Base-by-base conservation (phyloP, 106 monocot species). In the Dendrobium catenatum region DNA sequence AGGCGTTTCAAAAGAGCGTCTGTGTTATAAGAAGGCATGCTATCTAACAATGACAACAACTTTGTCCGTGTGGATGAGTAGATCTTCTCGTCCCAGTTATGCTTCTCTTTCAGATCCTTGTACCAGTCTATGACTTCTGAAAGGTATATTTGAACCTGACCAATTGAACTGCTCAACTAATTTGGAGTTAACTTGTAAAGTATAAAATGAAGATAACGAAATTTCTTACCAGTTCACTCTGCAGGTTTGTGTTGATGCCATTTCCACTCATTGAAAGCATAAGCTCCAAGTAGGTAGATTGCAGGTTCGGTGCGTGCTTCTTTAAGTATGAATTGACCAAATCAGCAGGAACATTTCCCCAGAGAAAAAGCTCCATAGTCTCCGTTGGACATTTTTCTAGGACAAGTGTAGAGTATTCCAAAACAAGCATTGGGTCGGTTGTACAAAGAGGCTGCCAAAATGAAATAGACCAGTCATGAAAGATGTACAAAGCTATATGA, bases 311-410 rank as follows among this genome's bases (percentile, higher is more conserved):
- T 77, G 95, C 89, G 91, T 91, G 93, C 84, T 95, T 88, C 78
- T 99, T 99, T 75, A 99, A 85, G 74, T 99, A 99, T 79, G 99
- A 99, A 83, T 99, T 95, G 55, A 99, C 95, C 87, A 99, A 80
- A 82, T 95, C 95, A 51, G 99, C 91, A 37, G 93, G 99, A 83
- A 99, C 85, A 91, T 99, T 99, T 88, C 93, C 95, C 58, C 91
- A 90, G 31, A 95, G 84, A 82, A 95, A 99, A 22, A 99, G 89
- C 73, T 95, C 95, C 80, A 99, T 99, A 40, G 99, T 95, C 88
- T 99, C 95, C 47, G 90, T 86, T 70, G 99, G 95, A 67, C 95
- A 93, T 84, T 93, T 91, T 84, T 99, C 91, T 41, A 99, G 89
- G n/a, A 95, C 90, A 85, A 86, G 84, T 67, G 88, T 89, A 9